Conservation (phyloP, 75 land plant species). For the Isoetes taiwanensis region DNA sequence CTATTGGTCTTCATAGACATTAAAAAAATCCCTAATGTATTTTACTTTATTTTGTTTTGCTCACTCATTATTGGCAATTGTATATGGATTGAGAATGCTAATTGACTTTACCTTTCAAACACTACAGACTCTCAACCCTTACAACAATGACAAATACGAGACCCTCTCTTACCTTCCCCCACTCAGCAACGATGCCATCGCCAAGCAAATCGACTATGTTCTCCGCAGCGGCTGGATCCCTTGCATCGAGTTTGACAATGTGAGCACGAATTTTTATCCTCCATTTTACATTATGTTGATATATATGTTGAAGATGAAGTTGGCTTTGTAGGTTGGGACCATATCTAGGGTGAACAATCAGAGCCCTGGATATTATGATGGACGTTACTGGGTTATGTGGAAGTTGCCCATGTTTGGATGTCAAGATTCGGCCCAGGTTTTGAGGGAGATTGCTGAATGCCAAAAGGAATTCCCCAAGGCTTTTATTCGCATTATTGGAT, state of each 20-base stretch:
- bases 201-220: background rate
- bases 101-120: no score
- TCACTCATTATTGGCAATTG: no score
- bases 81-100: no score
- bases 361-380: slow-evolving; percentile 4
- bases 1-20: no score
- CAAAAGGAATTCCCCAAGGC: background rate
- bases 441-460: slow-evolving; percentile 4
- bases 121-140: background rate
- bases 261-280: no score
- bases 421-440: slow-evolving; percentile 7
- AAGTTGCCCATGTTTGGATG: slow-evolving; percentile 6
- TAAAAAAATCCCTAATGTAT: no score
- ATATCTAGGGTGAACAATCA: background rate
- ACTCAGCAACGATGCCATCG: background rate
- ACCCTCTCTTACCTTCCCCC: slow-evolving; percentile 3
- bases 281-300: no score
- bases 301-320: background rate
- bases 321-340: background rate
- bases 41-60: no score
- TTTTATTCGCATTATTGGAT: background rate
- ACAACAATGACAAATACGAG: background rate
- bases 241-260: background rate
- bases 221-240: background rate
- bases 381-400: slow-evolving; percentile 2